Conservation (phyloP, 805 yeast genomes). For the Monosporozyma servazzii region DNA sequence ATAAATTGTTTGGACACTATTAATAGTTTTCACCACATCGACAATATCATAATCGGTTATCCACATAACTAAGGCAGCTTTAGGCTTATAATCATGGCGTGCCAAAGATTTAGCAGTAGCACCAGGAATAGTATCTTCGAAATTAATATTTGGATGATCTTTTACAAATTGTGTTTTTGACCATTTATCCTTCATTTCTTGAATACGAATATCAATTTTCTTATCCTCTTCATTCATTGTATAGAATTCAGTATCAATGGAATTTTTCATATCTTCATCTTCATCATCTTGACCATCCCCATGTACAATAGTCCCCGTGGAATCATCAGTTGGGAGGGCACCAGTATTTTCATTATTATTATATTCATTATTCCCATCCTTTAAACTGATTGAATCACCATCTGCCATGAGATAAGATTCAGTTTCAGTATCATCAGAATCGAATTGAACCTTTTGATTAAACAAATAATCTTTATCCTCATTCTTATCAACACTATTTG, state of each 20-base stretch:
- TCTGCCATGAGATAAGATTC: no score
- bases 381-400: not conserved
- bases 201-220: not conserved
- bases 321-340: not conserved
- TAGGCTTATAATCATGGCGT: slow-evolving; percentile 14
- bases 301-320: not conserved
- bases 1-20: slow-evolving; percentile 69
- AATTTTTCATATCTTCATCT: not conserved
- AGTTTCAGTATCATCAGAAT: not conserved
- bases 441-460: not conserved
- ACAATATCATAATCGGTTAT: slow-evolving; percentile 52
- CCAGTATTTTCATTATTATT: not conserved
- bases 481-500: not conserved
- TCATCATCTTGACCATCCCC: not conserved
- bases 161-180: not conserved
- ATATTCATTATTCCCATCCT: not conserved
- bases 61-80: slow-evolving; percentile 31
- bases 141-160: not conserved
- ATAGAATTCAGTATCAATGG: not conserved
- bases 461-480: not conserved
- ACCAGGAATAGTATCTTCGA: slow-evolving; percentile 3
- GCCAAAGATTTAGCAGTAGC: slow-evolving; percentile 5
- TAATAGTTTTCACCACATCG: slow-evolving; percentile 49
- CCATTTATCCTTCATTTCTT: not conserved
- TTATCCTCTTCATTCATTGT: not conserved